Percentiles rank a stretch among this genome's conserved stretches.
These are phyloP conservation scores for Cucumis cinereus DNA, from an alignment of 306 rosid genomes.

Conservation along the genomic window DNA sequence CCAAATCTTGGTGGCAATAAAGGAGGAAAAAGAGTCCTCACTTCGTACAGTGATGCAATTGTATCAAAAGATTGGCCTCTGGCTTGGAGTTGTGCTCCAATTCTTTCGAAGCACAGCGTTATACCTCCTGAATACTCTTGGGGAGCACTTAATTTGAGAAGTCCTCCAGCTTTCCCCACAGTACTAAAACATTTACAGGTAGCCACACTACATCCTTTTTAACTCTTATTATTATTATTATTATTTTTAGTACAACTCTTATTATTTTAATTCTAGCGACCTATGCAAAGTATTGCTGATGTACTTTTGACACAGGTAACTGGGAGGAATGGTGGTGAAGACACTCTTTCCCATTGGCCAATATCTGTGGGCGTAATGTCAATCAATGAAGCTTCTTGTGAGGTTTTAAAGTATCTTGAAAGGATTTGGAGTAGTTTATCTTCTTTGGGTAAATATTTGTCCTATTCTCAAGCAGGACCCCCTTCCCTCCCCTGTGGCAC, in stretches of 20 bases:
- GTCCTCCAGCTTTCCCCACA: slow-evolving; percentile 72
- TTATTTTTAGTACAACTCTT: too few relatives aligned
- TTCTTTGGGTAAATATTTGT: slow-evolving; percentile 46
- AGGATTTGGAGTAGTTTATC: slow-evolving; percentile 78
- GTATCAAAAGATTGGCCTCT: slow-evolving; percentile 84
- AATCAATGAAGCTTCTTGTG: slow-evolving; percentile 79
- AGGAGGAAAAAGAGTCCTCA: slow-evolving; percentile 76
- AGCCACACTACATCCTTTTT: not conserved
- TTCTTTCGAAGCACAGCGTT: slow-evolving; percentile 49
- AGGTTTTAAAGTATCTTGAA: slow-evolving; percentile 72
- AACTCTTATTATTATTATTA: not conserved
- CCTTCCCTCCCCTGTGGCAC: not conserved
- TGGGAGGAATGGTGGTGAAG: slow-evolving; percentile 89
- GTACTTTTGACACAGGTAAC: slow-evolving; percentile 36
- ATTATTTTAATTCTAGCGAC: not conserved
- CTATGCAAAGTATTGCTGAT: slow-evolving; percentile 8
- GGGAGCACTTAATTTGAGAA: slow-evolving; percentile 74
- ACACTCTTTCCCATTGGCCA: slow-evolving; percentile 97
- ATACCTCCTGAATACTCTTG: slow-evolving; percentile 89
- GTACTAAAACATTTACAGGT: slow-evolving; percentile 89
- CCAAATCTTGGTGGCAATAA: slow-evolving; percentile 48
- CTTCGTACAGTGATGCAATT: slow-evolving; percentile 76
- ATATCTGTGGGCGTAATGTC: slow-evolving; percentile 58
- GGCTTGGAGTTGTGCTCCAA: slow-evolving; percentile 94
- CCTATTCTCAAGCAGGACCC: not conserved